Evolutionary conservation across 2,329 filamentous ascomycete genomes (phyloP), one percentile per base, ranked within the genome.

Genomic region (Stemphylium vesicarium): DNA sequence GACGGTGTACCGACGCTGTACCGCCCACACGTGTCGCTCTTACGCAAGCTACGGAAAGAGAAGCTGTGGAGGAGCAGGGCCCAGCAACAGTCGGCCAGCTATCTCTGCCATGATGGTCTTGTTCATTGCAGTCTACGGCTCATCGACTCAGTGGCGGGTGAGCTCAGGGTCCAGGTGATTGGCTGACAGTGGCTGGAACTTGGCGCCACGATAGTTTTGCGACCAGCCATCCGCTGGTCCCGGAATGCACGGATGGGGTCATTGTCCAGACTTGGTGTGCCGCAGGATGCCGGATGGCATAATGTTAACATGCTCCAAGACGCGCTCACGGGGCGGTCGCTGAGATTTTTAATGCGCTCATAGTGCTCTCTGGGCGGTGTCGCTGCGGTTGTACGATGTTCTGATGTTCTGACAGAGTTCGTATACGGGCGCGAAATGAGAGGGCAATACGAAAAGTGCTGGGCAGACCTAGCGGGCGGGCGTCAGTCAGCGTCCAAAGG

Each of bases 191-290:
- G 37, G 44, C 4, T 22, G 40, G 22, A 24, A 12, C 45, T 31
- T 47, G 37, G 54, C 53, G 39, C 26, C 42, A 33, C 32, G 47
- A 32, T 9, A 26, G 38, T 22, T 50, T 57, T 37, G 54, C 32
- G 37, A 18, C n/a, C 41, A 42, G 46, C 38, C 53, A 50, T 60
- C 42, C 48, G 56, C 32, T 36, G 40, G 18, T 46, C 26, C 53
- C 50, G 46, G 32, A 49, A 44, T 44, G 57, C 57, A 60, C 57
- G 54, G 57, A 60, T 60, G 57, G 57, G 57, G 57, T 59, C 31
- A 32, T 22, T 36, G 39, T 36, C 48, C 50, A 49, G 45, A 60
- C 57, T 48, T 41, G 31, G 24, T 16, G 41, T 45, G 57, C 50
- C 38, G 57, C 57, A 59, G 46, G 16, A 45, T 38, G 29, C 20